Percentiles rank a stretch among this genome's conserved stretches.
phyloP scores from a whole-genome alignment of 768 basidiomycete species.

The Mycena haematopus region DNA sequence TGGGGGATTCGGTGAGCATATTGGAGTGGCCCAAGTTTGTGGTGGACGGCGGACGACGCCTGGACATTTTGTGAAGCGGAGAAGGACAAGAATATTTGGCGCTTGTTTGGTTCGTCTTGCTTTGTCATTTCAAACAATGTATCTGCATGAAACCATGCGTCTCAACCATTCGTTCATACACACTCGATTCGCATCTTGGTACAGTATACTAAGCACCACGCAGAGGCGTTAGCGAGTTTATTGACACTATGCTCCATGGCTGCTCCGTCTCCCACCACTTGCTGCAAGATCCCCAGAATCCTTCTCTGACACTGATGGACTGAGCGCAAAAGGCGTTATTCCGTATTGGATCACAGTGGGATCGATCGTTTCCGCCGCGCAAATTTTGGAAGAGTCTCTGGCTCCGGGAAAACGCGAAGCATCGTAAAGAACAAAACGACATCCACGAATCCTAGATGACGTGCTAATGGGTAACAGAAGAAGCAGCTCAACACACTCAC shows the following conservation, averaged over 20 bases:
- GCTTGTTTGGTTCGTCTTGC: too few species aligned
- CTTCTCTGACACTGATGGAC: not conserved
- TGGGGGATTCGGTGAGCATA: slow-evolving; percentile 16
- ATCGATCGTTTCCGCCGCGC: slow-evolving; percentile 25
- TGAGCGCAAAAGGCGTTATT: slow-evolving; percentile 13
- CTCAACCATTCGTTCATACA: too few species aligned
- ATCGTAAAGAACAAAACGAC: slow-evolving; percentile 30
- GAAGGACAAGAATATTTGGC: too few species aligned
- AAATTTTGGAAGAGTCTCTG: slow-evolving; percentile 20
- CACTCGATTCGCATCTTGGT: too few species aligned
- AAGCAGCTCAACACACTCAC: not conserved
- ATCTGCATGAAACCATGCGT: too few species aligned
- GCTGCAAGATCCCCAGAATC: not conserved
- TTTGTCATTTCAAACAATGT: too few species aligned
- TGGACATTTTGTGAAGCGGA: slow-evolving; percentile 3
- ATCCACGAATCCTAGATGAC: slow-evolving; percentile 27
- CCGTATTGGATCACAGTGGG: slow-evolving; percentile 12
- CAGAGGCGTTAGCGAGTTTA: slow-evolving; percentile 18
- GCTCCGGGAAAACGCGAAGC: slow-evolving; percentile 25
- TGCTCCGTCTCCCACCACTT: not conserved
- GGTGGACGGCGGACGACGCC: slow-evolving; percentile 16
- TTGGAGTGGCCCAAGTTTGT: not conserved
- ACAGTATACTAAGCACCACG: not conserved
- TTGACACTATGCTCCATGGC: slow-evolving; percentile 5
- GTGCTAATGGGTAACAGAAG: not conserved